Conservation (phyloP, 805 yeast genomes). For the Pichia occidentalis region DNA sequence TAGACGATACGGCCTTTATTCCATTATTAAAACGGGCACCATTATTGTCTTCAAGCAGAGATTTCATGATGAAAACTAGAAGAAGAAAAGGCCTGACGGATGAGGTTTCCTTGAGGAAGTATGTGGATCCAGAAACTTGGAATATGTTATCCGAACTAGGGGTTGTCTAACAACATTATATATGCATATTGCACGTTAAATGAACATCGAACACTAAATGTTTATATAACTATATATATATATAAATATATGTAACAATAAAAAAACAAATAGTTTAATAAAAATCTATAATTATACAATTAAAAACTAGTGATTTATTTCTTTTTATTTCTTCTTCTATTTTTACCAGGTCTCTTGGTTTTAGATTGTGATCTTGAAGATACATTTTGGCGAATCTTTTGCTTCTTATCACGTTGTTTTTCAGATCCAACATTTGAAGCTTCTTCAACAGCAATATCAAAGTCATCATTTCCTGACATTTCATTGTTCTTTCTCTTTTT, state of each 20-base stretch:
- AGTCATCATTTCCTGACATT: constrained; percentile 60
- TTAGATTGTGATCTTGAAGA: constrained; percentile 41
- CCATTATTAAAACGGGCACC: constrained; percentile 76
- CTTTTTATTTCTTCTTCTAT: constrained; percentile 37
- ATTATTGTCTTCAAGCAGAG: constrained; percentile 66
- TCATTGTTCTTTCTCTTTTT: constrained; percentile 79
- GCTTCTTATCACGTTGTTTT: constrained; percentile 45
- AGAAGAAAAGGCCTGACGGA: constrained; percentile 78
- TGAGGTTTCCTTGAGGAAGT: constrained; percentile 60
- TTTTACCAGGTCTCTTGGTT: constrained; percentile 46
- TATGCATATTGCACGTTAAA: background rate
- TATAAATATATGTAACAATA: background rate
- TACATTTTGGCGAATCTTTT: constrained; percentile 36
- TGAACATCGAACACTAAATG: background rate
- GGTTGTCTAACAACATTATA: constrained; percentile 6
- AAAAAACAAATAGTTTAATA: background rate
- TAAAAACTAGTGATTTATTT: constrained; percentile 6
- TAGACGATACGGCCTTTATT: constrained; percentile 56
- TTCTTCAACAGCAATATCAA: constrained; percentile 90
- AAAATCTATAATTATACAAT: background rate
- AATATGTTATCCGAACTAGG: constrained; percentile 37
- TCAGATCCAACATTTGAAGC: constrained; percentile 48
- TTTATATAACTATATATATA: background rate
- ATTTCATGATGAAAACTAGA: constrained; percentile 83
- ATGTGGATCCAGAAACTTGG: constrained; percentile 56